These are phyloP conservation scores for Ascomycota sp. DNA, from an alignment of 2,329 filamentous ascomycete genomes.

Conservation along the genomic window DNA sequence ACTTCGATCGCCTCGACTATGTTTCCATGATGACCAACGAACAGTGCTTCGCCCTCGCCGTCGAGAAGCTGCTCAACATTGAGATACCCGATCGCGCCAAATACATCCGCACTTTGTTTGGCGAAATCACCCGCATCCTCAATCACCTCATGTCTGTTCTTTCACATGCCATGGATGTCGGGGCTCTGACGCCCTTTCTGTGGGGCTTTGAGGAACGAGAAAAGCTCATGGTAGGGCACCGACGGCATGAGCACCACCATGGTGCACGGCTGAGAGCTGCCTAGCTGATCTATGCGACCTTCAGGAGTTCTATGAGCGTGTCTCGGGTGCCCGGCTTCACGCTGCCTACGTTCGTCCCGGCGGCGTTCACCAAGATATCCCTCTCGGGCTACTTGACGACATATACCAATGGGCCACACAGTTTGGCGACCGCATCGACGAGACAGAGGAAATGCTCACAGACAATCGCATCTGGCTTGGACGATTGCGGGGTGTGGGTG, in stretches of 20 bases:
- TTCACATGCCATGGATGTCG: conserved; percentile 97
- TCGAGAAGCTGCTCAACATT: conserved; percentile 93
- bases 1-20: conserved; percentile 97
- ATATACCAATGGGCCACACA: conserved; percentile 99
- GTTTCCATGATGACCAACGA: conserved; percentile 99
- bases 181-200: conserved; percentile 89
- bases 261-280: no score
- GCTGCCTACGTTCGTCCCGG: conserved; percentile 91
- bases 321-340: conserved; percentile 91
- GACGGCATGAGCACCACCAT: background rate
- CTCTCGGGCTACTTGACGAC: conserved; percentile 81
- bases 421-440: conserved; percentile 93
- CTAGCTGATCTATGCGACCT: background rate
- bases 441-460: conserved; percentile 94
- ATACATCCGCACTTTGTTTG: conserved; percentile 90
- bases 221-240: conserved; percentile 74
- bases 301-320: conserved; percentile 98
- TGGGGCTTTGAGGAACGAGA: conserved; percentile 99
- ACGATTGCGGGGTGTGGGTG: conserved; percentile 73
- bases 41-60: conserved; percentile 84
- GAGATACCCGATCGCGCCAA: conserved; percentile 91
- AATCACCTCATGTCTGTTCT: conserved; percentile 97
- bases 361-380: conserved; percentile 88
- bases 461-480: conserved; percentile 99
- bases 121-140: conserved; percentile 75